phyloP scores from a whole-genome alignment of 2,329 filamentous ascomycete genomes.

The Trichoderma koningiopsis region DNA sequence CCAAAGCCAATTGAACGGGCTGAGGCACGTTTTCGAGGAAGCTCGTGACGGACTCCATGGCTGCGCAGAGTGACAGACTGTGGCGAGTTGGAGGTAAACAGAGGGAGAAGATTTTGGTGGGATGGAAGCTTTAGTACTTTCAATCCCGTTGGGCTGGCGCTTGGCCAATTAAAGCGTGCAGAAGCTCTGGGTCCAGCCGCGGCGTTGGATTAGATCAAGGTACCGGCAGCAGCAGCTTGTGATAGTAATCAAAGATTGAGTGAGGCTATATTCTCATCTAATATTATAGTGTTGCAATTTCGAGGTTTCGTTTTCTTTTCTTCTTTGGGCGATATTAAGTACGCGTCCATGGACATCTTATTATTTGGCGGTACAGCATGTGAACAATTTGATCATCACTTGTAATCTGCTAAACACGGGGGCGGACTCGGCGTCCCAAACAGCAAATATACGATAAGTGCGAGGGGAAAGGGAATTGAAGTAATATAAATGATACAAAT shows the following conservation, averaged over 20 bases:
- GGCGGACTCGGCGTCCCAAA: background rate
- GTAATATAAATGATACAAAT: background rate
- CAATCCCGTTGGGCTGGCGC: slow-evolving; percentile 1
- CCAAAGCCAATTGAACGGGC: slow-evolving; percentile 49
- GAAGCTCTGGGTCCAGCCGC: slow-evolving; percentile 10
- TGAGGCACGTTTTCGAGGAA: slow-evolving; percentile 36
- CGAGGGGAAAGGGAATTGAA: background rate
- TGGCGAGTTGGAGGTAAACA: background rate
- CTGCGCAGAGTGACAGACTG: background rate
- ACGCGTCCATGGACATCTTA: too few species aligned
- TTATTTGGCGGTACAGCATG: background rate
- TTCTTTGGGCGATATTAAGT: background rate
- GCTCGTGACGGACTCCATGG: slow-evolving; percentile 37
- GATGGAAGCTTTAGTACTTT: slow-evolving; percentile 4
- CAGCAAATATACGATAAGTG: background rate
- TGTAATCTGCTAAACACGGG: background rate
- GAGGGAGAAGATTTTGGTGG: slow-evolving; percentile 17
- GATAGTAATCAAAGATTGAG: background rate
- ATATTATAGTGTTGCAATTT: background rate
- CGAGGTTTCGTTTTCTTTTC: background rate
- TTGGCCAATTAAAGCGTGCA: slow-evolving; percentile 3
- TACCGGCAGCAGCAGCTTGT: background rate
- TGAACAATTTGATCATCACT: background rate
- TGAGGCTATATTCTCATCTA: background rate
- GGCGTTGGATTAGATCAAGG: background rate